phyloP scores from a whole-genome alignment of 257 asterid genomes.

The Parsonsia alboflavescens region DNA sequence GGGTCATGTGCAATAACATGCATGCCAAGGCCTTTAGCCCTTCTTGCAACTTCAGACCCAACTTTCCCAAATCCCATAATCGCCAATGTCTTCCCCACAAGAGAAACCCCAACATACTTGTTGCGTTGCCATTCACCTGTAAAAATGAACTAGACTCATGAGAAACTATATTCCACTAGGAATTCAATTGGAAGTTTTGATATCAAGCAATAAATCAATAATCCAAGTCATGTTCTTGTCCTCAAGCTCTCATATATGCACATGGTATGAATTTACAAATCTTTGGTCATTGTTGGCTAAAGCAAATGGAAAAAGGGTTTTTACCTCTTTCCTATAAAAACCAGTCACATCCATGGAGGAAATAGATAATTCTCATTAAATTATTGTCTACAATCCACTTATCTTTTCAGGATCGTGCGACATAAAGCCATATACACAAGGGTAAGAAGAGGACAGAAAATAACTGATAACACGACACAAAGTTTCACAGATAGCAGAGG shows the following conservation, averaged over 20 bases:
- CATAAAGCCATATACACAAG: not conserved
- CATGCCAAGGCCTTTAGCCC: slow-evolving; percentile 98
- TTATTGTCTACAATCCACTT: not conserved
- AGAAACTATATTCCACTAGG: not conserved
- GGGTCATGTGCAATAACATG: slow-evolving; percentile 92
- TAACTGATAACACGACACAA: too few species aligned
- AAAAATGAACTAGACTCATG: slow-evolving; percentile 2
- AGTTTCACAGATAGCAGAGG: not conserved
- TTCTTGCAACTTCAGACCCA: slow-evolving; percentile 63
- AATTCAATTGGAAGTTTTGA: not conserved
- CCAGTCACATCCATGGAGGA: not conserved
- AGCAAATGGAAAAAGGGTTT: not conserved
- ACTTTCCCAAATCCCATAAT: slow-evolving; percentile 97
- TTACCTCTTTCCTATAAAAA: not conserved
- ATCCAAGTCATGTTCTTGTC: not conserved
- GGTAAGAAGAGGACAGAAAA: not conserved
- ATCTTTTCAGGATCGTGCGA: not conserved
- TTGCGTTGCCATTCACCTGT: slow-evolving; percentile 82
- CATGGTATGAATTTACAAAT: not conserved
- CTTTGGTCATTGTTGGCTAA: not conserved
- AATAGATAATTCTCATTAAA: not conserved
- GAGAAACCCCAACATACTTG: slow-evolving; percentile 69
- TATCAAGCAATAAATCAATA: not conserved
- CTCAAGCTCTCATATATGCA: not conserved
- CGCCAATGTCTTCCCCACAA: slow-evolving; percentile 91